A percentile compares a stretch with the other conserved stretches of the same genome.
Evolutionary conservation across 2,329 filamentous ascomycete genomes (phyloP).

Genomic region (Alternaria conjuncta): DNA sequence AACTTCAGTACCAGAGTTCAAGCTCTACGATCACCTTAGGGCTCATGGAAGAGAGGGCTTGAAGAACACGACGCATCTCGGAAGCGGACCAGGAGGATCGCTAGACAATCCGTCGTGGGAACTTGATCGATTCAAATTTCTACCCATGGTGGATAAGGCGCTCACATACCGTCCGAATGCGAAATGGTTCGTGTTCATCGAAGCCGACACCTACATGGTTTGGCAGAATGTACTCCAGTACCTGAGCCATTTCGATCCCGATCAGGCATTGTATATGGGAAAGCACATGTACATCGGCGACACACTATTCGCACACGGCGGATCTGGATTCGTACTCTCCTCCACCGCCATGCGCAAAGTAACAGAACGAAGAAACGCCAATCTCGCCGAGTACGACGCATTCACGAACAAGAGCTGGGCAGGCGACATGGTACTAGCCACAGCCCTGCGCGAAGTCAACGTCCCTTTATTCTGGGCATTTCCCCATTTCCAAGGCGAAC

Average conservation of each 20-base stretch:
- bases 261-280: conserved; percentile 58
- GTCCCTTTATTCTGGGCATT: conserved; percentile 24
- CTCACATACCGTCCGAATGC: conserved; percentile 48
- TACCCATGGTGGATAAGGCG: conserved; percentile 40
- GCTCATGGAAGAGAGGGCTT: conserved; percentile 30
- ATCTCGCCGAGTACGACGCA: conserved; percentile 51
- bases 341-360: conserved; percentile 52
- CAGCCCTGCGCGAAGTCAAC: conserved; percentile 53
- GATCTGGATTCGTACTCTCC: conserved; percentile 59
- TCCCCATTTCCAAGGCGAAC: conserved; percentile 30
- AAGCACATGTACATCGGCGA: conserved; percentile 60
- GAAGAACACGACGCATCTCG: conserved; percentile 20
- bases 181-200: conserved; percentile 65
- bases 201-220: conserved; percentile 63
- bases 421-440: conserved; percentile 59
- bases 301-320: conserved; percentile 60
- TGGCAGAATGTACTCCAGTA: conserved; percentile 60
- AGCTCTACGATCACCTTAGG: conserved; percentile 39
- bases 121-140: conserved; percentile 44
- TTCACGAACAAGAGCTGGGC: conserved; percentile 58
- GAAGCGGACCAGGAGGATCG: conserved; percentile 12
- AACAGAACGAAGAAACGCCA: conserved; percentile 44
- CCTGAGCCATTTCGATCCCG: conserved; percentile 57
- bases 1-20: conserved; percentile 34
- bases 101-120: conserved; percentile 26